Percentiles rank a stretch among this genome's conserved stretches.
Evolutionary conservation across 352 stramenopile genomes (phyloP).

Genomic region (Globisporangium irregulare): DNA sequence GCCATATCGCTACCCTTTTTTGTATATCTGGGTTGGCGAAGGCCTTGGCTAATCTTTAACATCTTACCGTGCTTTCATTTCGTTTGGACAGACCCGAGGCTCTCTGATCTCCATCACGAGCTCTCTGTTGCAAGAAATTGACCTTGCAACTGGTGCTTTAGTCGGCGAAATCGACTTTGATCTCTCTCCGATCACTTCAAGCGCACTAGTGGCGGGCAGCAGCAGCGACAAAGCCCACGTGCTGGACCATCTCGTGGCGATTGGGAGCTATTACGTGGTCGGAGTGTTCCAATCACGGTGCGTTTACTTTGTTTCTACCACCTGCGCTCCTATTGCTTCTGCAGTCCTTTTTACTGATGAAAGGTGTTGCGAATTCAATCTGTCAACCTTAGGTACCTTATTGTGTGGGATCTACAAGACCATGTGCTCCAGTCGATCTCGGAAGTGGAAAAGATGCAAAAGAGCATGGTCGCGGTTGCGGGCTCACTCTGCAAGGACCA

Average conservation of each 20-base stretch:
- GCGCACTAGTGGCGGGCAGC: neutral
- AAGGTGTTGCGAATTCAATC: neutral
- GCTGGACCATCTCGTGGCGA: constrained; percentile 51
- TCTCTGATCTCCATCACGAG: constrained; percentile 54
- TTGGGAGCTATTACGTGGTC: constrained; percentile 46
- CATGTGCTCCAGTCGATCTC: constrained; percentile 55
- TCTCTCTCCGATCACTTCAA: constrained; percentile 26
- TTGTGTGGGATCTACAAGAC: constrained; percentile 68
- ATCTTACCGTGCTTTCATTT: neutral
- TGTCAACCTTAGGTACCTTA: constrained; percentile 27
- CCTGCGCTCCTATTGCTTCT: neutral
- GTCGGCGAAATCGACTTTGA: constrained; percentile 68
- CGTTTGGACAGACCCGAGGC: constrained; percentile 25
- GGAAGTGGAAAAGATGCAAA: constrained; percentile 63
- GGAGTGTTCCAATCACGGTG: constrained; percentile 49
- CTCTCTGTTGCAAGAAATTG: constrained; percentile 60
- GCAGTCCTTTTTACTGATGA: neutral
- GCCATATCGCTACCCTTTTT: neutral
- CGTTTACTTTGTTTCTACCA: neutral
- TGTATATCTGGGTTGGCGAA: neutral
- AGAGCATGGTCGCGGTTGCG: constrained; percentile 50
- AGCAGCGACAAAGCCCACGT: constrained; percentile 19
- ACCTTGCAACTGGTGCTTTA: constrained; percentile 46
- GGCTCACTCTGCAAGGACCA: constrained; percentile 52
- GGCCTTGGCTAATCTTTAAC: neutral